phyloP scores from a whole-genome alignment of 1,139 yeast genomes.

The Geotrichum fermentans region DNA sequence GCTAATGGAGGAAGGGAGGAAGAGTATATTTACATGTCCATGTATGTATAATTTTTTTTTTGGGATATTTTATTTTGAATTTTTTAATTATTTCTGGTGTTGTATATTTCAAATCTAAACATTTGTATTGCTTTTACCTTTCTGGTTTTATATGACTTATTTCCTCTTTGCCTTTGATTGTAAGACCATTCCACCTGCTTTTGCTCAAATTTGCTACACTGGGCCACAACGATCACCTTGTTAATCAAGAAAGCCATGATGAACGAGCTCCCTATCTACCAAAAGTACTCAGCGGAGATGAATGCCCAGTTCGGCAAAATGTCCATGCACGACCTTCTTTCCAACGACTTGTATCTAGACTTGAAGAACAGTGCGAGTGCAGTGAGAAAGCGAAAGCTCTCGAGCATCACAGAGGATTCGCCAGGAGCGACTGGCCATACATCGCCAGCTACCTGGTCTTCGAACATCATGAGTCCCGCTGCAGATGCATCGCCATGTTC shows the following conservation, averaged over 20 bases:
- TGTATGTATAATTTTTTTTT: not conserved
- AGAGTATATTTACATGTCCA: too few species aligned
- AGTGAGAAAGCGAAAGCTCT: not conserved
- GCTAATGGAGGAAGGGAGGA: not conserved
- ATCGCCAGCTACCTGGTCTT: too few species aligned
- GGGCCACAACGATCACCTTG: too few species aligned
- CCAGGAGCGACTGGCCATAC: too few species aligned
- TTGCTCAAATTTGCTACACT: not conserved
- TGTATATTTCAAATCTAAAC: not conserved
- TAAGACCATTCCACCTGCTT: not conserved
- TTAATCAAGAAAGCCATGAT: not conserved
- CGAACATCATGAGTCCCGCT: too few species aligned
- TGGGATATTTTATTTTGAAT: not conserved
- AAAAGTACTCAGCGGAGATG: constrained; percentile 4
- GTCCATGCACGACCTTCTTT: not conserved
- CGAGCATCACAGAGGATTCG: too few species aligned
- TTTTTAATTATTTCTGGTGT: not conserved
- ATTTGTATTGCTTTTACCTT: not conserved
- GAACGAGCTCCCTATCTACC: constrained; percentile 2
- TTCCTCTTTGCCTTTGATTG: not conserved
- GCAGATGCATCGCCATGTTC: too few species aligned
- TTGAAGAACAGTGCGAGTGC: not conserved
- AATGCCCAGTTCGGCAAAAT: not conserved
- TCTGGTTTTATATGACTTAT: too few species aligned
- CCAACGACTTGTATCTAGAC: not conserved